Conservation (phyloP, 306 rosid species). For the Echinosophora koreensis region DNA sequence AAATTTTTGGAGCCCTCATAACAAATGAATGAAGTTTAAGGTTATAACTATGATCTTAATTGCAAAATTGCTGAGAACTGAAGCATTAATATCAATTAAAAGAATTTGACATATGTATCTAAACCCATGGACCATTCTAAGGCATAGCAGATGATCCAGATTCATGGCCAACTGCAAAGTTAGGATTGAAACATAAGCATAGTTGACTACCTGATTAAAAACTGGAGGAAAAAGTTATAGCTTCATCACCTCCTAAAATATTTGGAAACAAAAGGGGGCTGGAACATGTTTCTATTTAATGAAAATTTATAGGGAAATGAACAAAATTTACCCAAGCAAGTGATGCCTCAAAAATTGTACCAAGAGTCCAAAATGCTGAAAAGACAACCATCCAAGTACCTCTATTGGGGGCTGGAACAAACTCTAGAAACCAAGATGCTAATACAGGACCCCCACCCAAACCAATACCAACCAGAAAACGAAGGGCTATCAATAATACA, state of each 20-base stretch:
- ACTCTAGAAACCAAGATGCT: constrained; percentile 92
- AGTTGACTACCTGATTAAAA: neutral
- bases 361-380: constrained; percentile 94
- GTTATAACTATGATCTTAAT: constrained; percentile 1
- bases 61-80: constrained; percentile 11
- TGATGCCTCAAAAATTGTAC: constrained; percentile 92
- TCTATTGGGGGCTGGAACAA: constrained; percentile 92
- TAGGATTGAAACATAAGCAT: constrained; percentile 21
- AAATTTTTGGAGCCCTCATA: neutral
- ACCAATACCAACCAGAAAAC: constrained; percentile 91
- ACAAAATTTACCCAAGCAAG: constrained; percentile 87
- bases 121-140: constrained; percentile 22
- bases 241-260: constrained; percentile 13
- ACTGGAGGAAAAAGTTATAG: neutral
- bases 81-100: constrained; percentile 24
- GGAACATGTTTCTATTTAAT: neutral
- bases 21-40: constrained; percentile 10
- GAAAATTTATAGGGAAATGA: constrained; percentile 38
- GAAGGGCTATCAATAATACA: constrained; percentile 60
- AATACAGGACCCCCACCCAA: constrained; percentile 98
- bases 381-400: constrained; percentile 98
- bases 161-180: constrained; percentile 14
- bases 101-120: constrained; percentile 16
- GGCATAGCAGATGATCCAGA: constrained; percentile 1
- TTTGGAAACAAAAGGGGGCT: neutral